Base-by-base conservation (phyloP, 345 rosid genomes). In the Corymbia maculata region DNA sequence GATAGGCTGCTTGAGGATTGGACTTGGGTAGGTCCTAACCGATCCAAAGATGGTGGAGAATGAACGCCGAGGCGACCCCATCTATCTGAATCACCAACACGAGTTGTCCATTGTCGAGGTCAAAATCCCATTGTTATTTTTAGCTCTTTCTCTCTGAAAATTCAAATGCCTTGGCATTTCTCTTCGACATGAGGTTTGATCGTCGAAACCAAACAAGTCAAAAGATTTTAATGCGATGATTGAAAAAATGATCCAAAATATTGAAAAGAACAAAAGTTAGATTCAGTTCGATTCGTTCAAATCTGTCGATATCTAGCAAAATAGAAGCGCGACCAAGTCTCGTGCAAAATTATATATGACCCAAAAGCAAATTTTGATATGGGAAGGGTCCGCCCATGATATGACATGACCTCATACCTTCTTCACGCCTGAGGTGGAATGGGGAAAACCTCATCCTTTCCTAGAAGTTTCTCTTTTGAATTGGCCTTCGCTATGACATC, bases 141-240 rank as follows among this genome's bases (percentile, higher is more conserved):
- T 9, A 17, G 4, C 26, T 36, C 47, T 5, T 12, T 26, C 2
- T 12, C 7, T 22, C n/a, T 59, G 45, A 19, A 68, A 70, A 70
- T 70, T 70, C 80, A 36, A 68, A 68, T 68, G 45, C 6, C 36
- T 68, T 9, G 24, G 1, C 45, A 68, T 68, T 32, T 68, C 4
- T 68, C 7, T 68, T 68, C 6, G 13, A 2, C 7, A 61, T 0
- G 16, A 61, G 68, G 0, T 61, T 61, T 28, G 8, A 2, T 32
- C 0, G 0, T 2, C 2, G 10, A 70, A 32, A 17, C 9, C 4
- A 1, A 68, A 68, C 17, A 1, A 32, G 44, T 16, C 3, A 32
- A 0, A 68, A 68, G 2, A 32, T 53, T 53, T 53, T 55, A 55
- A 36, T 36, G 24, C 0, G 2, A 4, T 2, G 22, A 8, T 16